Percentiles rank a stretch among this genome's conserved stretches.
phyloP scores from a whole-genome alignment of 352 stramenopile species.

The Globisporangium abappressorium region DNA sequence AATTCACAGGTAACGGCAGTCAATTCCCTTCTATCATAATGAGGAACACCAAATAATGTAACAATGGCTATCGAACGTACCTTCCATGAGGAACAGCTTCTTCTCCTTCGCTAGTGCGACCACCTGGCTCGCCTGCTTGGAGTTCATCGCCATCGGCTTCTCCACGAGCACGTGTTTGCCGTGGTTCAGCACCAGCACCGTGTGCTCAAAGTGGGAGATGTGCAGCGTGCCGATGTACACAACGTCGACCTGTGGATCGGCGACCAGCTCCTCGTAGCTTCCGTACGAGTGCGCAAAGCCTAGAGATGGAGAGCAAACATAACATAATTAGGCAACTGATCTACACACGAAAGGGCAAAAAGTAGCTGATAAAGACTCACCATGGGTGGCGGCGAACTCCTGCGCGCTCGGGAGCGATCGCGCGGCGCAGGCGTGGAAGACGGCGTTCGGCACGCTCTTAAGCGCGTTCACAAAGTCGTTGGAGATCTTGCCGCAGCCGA shows the following conservation, averaged over 20 bases:
- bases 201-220: constrained; percentile 66
- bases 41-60: too few species aligned
- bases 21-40: too few species aligned
- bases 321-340: background rate
- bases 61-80: background rate
- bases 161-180: constrained; percentile 89
- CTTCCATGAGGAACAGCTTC: constrained; percentile 64
- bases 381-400: constrained; percentile 31
- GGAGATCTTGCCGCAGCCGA: constrained; percentile 53
- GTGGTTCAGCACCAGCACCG: constrained; percentile 56
- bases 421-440: constrained; percentile 41
- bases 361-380: constrained; percentile 8
- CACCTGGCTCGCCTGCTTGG: constrained; percentile 60
- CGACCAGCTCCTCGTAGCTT: constrained; percentile 75
- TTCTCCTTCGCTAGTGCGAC: constrained; percentile 48
- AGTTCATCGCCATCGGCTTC: constrained; percentile 87
- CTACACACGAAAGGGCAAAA: too few species aligned
- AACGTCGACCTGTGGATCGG: constrained; percentile 77
- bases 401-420: constrained; percentile 34
- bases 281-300: constrained; percentile 61
- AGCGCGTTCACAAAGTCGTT: constrained; percentile 48
- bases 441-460: constrained; percentile 23
- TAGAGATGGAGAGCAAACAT: constrained; percentile 4
- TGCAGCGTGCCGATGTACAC: constrained; percentile 90
- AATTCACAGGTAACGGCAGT: too few species aligned